These are phyloP conservation scores for Myrmaecium sp. DNA, from an alignment of 2,329 filamentous ascomycete genomes.

Conservation along the genomic window DNA sequence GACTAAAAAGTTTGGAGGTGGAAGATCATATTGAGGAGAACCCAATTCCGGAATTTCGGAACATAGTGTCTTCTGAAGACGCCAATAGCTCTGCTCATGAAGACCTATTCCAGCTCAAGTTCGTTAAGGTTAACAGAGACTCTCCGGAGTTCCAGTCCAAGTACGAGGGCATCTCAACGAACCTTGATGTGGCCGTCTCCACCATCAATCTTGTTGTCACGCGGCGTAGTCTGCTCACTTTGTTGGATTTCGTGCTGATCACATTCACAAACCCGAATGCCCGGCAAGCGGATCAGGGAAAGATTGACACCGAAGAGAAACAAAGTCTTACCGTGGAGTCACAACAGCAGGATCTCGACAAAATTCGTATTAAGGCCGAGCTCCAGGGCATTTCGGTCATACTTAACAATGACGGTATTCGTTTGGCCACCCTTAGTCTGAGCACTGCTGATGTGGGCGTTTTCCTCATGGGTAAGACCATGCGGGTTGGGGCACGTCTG, in stretches of 20 bases:
- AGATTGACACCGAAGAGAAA: conserved; percentile 9
- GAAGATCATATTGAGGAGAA: conserved; percentile 90
- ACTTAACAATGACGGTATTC: conserved; percentile 92
- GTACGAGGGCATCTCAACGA: conserved; percentile 86
- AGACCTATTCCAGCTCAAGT: conserved; percentile 75
- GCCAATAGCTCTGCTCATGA: conserved; percentile 51
- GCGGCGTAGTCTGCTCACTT: conserved; percentile 73
- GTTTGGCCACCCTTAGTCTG: conserved; percentile 80
- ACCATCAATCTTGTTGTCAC: conserved; percentile 96
- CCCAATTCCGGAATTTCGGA: conserved; percentile 79
- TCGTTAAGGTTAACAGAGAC: conserved; percentile 71
- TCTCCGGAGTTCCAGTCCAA: conserved; percentile 87
- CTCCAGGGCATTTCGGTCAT: conserved; percentile 87
- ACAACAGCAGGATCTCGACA: conserved; percentile 38
- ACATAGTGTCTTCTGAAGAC: conserved; percentile 86
- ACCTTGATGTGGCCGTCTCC: conserved; percentile 77
- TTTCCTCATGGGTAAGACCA: conserved; percentile 68
- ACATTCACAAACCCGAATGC: conserved; percentile 62
- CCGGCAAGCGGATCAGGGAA: conserved; percentile 10
- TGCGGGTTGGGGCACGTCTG: conserved; percentile 73
- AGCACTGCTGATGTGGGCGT: conserved; percentile 85
- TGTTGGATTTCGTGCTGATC: conserved; percentile 83
- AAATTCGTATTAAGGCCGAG: conserved; percentile 85
- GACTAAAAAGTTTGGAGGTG: conserved; percentile 69
- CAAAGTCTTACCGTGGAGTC: conserved; percentile 7